Conservation (phyloP, 1,284 basidiomycete genomes). For the Inonotus obliquus region DNA sequence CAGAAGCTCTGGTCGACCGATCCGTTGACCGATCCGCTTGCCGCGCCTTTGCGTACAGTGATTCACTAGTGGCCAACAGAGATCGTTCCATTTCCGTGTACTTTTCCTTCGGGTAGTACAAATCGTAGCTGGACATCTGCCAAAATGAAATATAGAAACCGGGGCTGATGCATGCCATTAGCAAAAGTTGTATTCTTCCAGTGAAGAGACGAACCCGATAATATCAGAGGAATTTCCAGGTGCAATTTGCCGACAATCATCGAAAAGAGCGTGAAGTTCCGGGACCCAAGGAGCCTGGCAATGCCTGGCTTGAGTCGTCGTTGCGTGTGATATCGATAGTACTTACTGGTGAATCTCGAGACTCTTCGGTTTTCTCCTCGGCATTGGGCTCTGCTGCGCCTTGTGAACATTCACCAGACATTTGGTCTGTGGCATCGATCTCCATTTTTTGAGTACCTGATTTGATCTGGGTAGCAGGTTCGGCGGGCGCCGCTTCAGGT, state of each 20-base stretch:
- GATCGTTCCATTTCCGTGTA: conserved; percentile 66
- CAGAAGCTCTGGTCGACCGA: conserved; percentile 1
- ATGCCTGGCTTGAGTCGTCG: not conserved
- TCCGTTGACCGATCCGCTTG: conserved; percentile 53
- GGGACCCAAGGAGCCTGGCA: conserved; percentile 66
- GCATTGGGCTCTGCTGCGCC: conserved; percentile 2
- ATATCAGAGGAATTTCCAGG: conserved; percentile 59
- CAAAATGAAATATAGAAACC: conserved; percentile 93
- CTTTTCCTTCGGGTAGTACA: conserved; percentile 62
- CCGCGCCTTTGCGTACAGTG: conserved; percentile 55
- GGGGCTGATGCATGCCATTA: conserved; percentile 45
- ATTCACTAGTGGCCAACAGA: conserved; percentile 53
- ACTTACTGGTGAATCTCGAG: not conserved
- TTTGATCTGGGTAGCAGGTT: conserved; percentile 43
- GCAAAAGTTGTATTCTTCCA: not conserved
- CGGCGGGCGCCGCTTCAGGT: conserved; percentile 35
- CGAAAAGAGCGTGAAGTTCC: conserved; percentile 62
- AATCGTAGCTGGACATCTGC: conserved; percentile 88
- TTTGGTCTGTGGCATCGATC: conserved; percentile 37
- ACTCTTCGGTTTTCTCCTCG: conserved; percentile 12
- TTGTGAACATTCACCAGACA: conserved; percentile 38
- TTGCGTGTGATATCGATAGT: not conserved
- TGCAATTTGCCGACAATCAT: conserved; percentile 63
- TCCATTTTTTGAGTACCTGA: conserved; percentile 42
- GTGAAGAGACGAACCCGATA: conserved; percentile 55